These are phyloP conservation scores for Uromyces viciae-fabae DNA, from an alignment of 1,284 basidiomycete species.

Conservation along the genomic window DNA sequence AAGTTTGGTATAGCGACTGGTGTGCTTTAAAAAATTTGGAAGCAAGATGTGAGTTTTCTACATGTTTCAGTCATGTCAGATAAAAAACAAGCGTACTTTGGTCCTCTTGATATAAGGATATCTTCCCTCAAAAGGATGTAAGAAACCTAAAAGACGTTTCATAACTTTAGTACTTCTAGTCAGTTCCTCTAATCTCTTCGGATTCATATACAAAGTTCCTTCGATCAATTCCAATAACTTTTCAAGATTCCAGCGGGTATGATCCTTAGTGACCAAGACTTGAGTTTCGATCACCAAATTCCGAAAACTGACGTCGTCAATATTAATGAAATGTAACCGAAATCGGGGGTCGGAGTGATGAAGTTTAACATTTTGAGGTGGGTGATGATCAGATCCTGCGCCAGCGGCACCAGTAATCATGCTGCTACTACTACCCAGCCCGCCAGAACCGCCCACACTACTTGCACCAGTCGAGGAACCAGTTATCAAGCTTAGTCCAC, in stretches of 20 bases:
- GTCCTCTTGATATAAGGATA: conserved; percentile 77
- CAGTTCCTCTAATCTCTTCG: conserved; percentile 91
- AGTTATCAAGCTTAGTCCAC: conserved; percentile 37
- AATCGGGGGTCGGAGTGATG: conserved; percentile 73
- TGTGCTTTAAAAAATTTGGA: conserved; percentile 56
- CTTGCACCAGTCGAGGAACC: conserved; percentile 22
- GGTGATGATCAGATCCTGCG: conserved; percentile 9
- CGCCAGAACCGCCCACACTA: not conserved
- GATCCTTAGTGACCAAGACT: conserved; percentile 83
- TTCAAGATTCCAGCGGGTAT: conserved; percentile 88
- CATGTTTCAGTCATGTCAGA: not conserved
- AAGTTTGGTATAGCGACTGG: conserved; percentile 65
- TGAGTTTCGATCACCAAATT: conserved; percentile 55
- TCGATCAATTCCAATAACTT: conserved; percentile 82
- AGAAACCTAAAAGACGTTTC: conserved; percentile 81
- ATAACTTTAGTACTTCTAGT: conserved; percentile 85
- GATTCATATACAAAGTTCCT: conserved; percentile 76
- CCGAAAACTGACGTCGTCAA: conserved; percentile 53
- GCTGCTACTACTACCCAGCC: not conserved
- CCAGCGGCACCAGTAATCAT: not conserved
- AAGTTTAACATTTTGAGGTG: conserved; percentile 57
- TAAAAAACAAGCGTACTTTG: conserved; percentile 59
- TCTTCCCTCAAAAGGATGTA: conserved; percentile 78
- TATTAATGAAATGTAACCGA: conserved; percentile 60
- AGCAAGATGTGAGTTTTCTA: not conserved